Evolutionary conservation across 176 grass and related monocot genomes (phyloP).

Genomic region (Avena insularis): DNA sequence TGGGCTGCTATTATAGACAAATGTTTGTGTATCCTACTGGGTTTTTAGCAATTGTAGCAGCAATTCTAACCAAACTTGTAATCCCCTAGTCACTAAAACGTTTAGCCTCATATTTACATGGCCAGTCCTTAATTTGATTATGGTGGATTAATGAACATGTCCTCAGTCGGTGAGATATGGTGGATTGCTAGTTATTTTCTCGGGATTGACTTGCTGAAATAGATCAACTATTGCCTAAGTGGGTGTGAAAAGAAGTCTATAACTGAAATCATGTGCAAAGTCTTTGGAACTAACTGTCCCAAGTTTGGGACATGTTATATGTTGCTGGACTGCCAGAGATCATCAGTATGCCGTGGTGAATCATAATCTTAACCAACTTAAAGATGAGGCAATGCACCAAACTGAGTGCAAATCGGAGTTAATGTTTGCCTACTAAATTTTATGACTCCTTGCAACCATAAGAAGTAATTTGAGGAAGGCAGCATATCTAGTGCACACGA

Average conservation of each 20-base stretch:
- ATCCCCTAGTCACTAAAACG: background rate
- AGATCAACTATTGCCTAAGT: slow-evolving; percentile 2
- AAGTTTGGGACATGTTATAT: background rate
- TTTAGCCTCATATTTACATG: background rate
- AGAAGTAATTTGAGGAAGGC: background rate
- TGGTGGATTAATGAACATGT: background rate
- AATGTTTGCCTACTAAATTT: background rate
- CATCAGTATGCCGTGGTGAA: background rate
- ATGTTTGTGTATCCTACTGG: too few relatives aligned
- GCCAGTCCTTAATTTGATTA: background rate
- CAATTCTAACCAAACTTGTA: background rate
- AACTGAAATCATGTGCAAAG: slow-evolving; percentile 14
- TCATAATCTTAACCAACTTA: background rate
- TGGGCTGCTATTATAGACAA: background rate
- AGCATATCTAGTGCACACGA: background rate
- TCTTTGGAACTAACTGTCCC: slow-evolving; percentile 16
- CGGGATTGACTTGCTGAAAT: slow-evolving; percentile 12
- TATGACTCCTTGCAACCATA: background rate
- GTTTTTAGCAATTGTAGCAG: background rate
- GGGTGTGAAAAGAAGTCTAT: background rate
- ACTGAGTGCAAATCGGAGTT: background rate
- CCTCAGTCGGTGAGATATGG: background rate
- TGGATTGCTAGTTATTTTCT: background rate
- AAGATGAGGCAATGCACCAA: background rate
- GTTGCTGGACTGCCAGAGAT: background rate